phyloP scores from a whole-genome alignment of 2,329 filamentous ascomycete genomes.

The Aspergillus sp. region DNA sequence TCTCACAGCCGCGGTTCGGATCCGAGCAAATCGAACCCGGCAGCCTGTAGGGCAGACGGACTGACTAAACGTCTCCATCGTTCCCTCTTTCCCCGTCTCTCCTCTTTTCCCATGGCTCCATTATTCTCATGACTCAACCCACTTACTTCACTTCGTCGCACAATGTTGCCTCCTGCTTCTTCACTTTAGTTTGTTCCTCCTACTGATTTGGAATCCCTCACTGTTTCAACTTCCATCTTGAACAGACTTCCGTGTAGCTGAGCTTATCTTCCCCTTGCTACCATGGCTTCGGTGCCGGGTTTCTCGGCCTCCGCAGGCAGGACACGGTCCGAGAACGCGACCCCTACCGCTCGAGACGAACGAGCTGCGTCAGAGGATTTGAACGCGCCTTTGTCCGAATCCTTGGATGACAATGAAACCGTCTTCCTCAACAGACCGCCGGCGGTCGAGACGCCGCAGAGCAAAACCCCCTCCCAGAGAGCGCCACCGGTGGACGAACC shows the following conservation, averaged over 20 bases:
- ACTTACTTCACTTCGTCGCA: neutral
- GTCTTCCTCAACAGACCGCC: conserved; percentile 28
- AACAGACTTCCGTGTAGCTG: neutral
- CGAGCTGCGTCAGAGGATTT: conserved; percentile 4
- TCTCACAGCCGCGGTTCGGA: conserved; percentile 19
- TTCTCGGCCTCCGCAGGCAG: conserved; percentile 26
- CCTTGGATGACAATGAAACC: conserved; percentile 27
- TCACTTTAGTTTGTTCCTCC: neutral
- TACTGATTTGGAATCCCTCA: neutral
- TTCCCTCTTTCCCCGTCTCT: neutral
- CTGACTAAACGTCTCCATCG: neutral
- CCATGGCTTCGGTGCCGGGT: conserved; percentile 35
- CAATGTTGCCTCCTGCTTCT: neutral
- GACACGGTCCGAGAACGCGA: conserved; percentile 24
- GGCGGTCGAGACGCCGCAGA: conserved; percentile 15
- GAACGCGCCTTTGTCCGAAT: conserved; percentile 11
- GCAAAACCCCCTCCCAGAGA: conserved; percentile 14
- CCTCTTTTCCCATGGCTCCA: neutral
- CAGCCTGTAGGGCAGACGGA: neutral
- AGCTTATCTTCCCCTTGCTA: conserved; percentile 1
- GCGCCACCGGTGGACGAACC: conserved; percentile 31
- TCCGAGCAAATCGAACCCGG: conserved; percentile 11
- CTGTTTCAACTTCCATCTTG: neutral
- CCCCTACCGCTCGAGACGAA: conserved; percentile 16
- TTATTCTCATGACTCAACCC: neutral